A percentile compares a stretch with the other conserved stretches of the same genome.
Conservation (phyloP, 2,329 filamentous ascomycete species). For the Hortaea sp. region DNA sequence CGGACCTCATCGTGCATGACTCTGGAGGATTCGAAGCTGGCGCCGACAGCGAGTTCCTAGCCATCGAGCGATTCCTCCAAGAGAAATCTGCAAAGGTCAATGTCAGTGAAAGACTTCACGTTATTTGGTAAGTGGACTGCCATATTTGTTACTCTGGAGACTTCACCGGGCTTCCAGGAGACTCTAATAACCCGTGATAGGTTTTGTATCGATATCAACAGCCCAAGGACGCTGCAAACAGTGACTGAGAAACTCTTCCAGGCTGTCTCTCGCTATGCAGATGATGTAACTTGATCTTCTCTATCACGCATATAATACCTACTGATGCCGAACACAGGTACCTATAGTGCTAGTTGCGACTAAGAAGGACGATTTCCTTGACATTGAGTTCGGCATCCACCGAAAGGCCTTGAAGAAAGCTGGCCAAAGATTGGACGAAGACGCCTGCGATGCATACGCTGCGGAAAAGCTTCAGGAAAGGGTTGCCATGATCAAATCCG, state of each 20-base stretch:
- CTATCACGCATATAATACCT: not conserved
- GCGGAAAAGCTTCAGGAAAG: constrained; percentile 16
- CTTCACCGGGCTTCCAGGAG: not conserved
- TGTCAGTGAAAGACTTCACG: constrained; percentile 21
- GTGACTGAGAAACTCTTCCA: constrained; percentile 25
- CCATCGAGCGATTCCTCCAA: constrained; percentile 23
- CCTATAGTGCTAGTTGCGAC: constrained; percentile 26
- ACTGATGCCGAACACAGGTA: constrained; percentile 1
- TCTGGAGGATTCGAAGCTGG: constrained; percentile 28
- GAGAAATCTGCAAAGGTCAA: constrained; percentile 21
- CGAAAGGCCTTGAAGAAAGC: constrained; percentile 12
- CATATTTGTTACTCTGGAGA: not conserved
- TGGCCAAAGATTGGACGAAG: constrained; percentile 11
- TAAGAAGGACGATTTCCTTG: constrained; percentile 26
- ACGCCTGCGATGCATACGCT: constrained; percentile 14
- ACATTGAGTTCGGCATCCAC: constrained; percentile 11
- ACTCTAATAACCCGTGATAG: constrained; percentile 3
- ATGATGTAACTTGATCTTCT: constrained; percentile 9
- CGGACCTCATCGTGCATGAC: constrained; percentile 27
- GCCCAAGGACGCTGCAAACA: constrained; percentile 23
- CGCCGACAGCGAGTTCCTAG: constrained; percentile 18
- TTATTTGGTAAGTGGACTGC: constrained; percentile 19
- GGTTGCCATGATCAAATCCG: constrained; percentile 11
- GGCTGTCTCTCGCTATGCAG: constrained; percentile 21
- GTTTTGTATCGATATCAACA: constrained; percentile 28